Base-by-base conservation (phyloP, 2,329 filamentous ascomycete species). In the Nakataea oryzae region DNA sequence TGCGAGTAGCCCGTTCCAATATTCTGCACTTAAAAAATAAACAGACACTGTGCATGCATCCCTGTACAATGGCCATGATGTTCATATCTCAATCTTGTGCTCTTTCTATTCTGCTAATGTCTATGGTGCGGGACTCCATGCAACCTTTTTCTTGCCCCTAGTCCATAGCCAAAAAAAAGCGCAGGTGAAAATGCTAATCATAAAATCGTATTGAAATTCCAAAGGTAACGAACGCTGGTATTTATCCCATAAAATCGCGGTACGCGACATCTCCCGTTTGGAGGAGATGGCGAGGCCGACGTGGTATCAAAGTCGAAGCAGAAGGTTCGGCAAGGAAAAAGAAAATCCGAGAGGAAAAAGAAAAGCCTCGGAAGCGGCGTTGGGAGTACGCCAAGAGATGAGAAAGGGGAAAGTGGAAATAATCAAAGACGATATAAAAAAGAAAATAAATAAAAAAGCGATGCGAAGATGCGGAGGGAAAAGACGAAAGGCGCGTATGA, bases 271-370 rank as follows among this genome's bases (percentile, higher is more conserved):
- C 26, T 24, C 27, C 24, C 6, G 26, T 24, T 27, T 4, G 26
- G 27, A 24, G 54, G 24, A 24, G 2, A 28, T 2, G n/a, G 58
- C 32, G n/a, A 54, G 8, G 50, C 58, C 58, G 58, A 50, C 58
- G 58, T 60, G 58, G 58, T 60, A 60, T 60, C 58, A 60, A 60
- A 28, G 27, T 12, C 29, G 58, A 60, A 60, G 41, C 14, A 56
- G 28, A 56, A 50, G 17, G 24, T n/a, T 50, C 17, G 41, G 11
- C 21, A 3, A 50, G 24, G 21, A 24, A 50, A 50, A 3, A 50
- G 24, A 3, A 50, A 47, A 50, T 50, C 41, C 41, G 41, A 17
- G 17, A 3, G 41, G 21, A n/a, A 50, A n/a, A 6, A 50, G 41
- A 4, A 50, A 8, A 50, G 21, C 11, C 41, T 50, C 41, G 11